phyloP scores from a whole-genome alignment of 805 yeast species.

The Candida alai region DNA sequence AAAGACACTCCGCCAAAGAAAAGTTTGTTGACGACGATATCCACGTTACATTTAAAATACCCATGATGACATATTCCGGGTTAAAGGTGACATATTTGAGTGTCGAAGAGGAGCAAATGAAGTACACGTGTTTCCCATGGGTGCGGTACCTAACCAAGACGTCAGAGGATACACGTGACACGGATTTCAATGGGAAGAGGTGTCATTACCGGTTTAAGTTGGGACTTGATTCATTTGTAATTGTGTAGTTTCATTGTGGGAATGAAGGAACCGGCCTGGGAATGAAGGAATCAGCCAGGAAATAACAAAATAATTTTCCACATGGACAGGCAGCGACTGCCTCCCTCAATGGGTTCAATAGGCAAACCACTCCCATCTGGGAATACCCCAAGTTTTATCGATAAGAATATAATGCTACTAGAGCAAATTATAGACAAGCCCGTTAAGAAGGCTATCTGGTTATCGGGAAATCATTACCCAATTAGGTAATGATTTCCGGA shows the following conservation, averaged over 20 bases:
- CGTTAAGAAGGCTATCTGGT: no score
- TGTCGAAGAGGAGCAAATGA: slow-evolving; percentile 58
- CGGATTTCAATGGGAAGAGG: slow-evolving; percentile 3
- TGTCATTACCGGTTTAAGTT: slow-evolving; percentile 22
- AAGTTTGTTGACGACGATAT: slow-evolving; percentile 20
- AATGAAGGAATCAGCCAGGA: no score
- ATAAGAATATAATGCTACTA: no score
- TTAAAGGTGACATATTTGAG: slow-evolving; percentile 62
- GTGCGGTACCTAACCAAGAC: slow-evolving; percentile 49
- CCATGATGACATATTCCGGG: slow-evolving; percentile 60
- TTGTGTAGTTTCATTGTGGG: slow-evolving; percentile 2
- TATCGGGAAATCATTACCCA: not conserved
- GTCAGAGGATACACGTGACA: not conserved
- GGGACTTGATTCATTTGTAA: slow-evolving; percentile 17
- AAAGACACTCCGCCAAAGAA: not conserved
- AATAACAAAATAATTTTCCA: no score
- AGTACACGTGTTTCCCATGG: slow-evolving; percentile 77
- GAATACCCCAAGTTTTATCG: no score
- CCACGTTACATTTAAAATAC: slow-evolving; percentile 28
- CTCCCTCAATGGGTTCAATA: no score
- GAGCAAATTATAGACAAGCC: no score
- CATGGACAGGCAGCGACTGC: no score
- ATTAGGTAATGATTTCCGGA: not conserved
- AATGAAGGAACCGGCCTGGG: no score
- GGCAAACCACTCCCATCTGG: no score